Conservation (phyloP, 306 rosid species). For the Corylus avellana region DNA sequence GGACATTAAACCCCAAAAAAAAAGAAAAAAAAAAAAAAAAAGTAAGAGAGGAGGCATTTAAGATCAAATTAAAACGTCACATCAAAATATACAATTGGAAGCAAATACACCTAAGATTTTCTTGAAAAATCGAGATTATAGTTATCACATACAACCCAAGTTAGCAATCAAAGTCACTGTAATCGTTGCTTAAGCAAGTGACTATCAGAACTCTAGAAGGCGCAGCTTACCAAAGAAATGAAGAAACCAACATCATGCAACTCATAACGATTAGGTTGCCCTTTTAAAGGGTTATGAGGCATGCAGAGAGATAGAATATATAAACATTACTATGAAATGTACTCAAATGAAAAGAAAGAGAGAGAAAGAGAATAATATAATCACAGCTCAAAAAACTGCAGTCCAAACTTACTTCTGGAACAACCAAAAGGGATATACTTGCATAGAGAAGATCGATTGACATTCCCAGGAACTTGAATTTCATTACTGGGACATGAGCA, state of each 20-base stretch:
- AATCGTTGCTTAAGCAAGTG: constrained; percentile 14
- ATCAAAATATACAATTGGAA: neutral
- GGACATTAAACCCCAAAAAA: neutral
- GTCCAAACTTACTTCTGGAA: constrained; percentile 75
- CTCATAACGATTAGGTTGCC: neutral
- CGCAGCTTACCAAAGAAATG: constrained; percentile 24
- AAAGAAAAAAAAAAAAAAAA: no score
- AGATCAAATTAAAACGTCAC: neutral
- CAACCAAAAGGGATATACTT: constrained; percentile 79
- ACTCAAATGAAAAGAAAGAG: neutral
- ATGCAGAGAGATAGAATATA: neutral
- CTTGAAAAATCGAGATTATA: neutral
- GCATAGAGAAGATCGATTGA: constrained; percentile 95
- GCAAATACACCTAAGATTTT: neutral
- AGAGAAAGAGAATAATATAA: neutral
- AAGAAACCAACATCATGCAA: neutral
- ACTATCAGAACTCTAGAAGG: constrained; percentile 17
- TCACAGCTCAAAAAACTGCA: neutral
- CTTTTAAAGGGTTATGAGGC: neutral
- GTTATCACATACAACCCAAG: neutral
- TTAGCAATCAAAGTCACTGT: neutral
- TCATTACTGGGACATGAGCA: constrained; percentile 99
- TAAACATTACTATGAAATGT: neutral
- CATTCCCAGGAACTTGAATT: constrained; percentile 89
- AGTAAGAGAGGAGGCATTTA: neutral